Evolutionary conservation across 305 asterid genomes (phyloP), one percentile per base, ranked within the genome.

Genomic region (Petunia hybrid): DNA sequence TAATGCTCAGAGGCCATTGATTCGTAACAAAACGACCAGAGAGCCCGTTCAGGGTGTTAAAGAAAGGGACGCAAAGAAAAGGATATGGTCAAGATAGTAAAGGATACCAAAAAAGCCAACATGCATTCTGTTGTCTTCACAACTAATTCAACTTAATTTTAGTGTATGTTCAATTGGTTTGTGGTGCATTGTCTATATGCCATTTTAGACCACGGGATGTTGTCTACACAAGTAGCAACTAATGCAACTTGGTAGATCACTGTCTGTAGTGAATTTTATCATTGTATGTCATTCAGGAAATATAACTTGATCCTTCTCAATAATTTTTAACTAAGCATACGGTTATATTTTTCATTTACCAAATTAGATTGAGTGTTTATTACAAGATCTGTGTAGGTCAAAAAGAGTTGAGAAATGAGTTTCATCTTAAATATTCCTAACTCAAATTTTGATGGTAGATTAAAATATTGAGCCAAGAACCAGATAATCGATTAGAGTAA

Each of bases 21-120:
- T 84, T 76, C 93, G 89, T 45, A 84, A 22, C 80, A 89, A 88
- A 65, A 65, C 80, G 4, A 90, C 83, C 82, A 80, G 92, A 75
- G 92, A 90, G 77, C 85, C 93, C 0, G 87, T 85, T 22, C 89
- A 57, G 60, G 94, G 81, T 81, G 80, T 88, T 82, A 92, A 90
- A 48, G 94, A 91, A 78, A 89, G 90, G 82, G 94, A 90, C 3
- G 79, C 85, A 86, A 90, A 92, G 88, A 92, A 92, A 86, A 89
- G 97, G 84, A 82, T 88, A 87, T 92, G 97, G 94, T 80, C 90
- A 45, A 90, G 97, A 83, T 90, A 83, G 86, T 65, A 71, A 12
- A 51, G 3, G 57, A 53, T 53, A 10, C 14, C 57, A 65, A 14
- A 62, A 51, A 79, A 79, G 68, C 79, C 82, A 60, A 62, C 71